Evolutionary conservation across 805 yeast species (phyloP).

Genomic region (Lachancea meyersii): DNA sequence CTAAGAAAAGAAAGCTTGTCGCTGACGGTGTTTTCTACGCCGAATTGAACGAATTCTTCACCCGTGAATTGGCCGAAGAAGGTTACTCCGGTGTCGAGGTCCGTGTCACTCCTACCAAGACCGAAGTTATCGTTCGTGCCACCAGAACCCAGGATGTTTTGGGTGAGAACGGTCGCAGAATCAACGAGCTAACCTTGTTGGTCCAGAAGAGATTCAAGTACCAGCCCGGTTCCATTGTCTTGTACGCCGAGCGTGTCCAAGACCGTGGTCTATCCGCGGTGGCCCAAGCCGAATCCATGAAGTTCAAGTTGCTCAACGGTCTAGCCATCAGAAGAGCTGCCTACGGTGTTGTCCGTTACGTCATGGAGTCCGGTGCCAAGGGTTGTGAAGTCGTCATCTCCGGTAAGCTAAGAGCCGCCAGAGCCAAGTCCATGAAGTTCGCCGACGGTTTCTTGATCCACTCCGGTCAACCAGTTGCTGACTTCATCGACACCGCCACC

Average conservation of each 20-base stretch:
- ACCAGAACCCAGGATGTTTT: slow-evolving; percentile 97
- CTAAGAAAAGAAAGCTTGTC: slow-evolving; percentile 98
- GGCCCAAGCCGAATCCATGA: slow-evolving; percentile 98
- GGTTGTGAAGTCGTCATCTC: slow-evolving; percentile 99
- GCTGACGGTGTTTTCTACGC: slow-evolving; percentile 99
- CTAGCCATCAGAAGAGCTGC: slow-evolving; percentile 99
- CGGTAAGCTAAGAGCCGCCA: slow-evolving; percentile 99
- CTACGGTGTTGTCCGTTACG: slow-evolving; percentile 99
- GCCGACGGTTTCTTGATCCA: slow-evolving; percentile 99
- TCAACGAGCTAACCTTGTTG: slow-evolving; percentile 95
- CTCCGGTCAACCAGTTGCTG: slow-evolving; percentile 99
- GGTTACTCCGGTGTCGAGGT: slow-evolving; percentile 99
- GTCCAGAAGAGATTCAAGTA: slow-evolving; percentile 98
- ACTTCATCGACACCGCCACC: slow-evolving; percentile 97
- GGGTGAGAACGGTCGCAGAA: slow-evolving; percentile 99
- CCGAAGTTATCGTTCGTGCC: slow-evolving; percentile 98
- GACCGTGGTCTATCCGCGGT: slow-evolving; percentile 99
- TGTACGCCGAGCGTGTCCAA: slow-evolving; percentile 98
- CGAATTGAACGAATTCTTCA: slow-evolving; percentile 99
- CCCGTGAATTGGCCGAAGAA: slow-evolving; percentile 99
- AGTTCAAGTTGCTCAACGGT: slow-evolving; percentile 97
- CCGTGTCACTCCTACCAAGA: slow-evolving; percentile 95
- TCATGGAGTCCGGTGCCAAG: slow-evolving; percentile 99
- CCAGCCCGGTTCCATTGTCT: slow-evolving; percentile 85
- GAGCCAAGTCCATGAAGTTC: slow-evolving; percentile 99